Evolutionary conservation across 2,329 filamentous ascomycete genomes (phyloP).

Genomic region (Neocucurbitaria cava): DNA sequence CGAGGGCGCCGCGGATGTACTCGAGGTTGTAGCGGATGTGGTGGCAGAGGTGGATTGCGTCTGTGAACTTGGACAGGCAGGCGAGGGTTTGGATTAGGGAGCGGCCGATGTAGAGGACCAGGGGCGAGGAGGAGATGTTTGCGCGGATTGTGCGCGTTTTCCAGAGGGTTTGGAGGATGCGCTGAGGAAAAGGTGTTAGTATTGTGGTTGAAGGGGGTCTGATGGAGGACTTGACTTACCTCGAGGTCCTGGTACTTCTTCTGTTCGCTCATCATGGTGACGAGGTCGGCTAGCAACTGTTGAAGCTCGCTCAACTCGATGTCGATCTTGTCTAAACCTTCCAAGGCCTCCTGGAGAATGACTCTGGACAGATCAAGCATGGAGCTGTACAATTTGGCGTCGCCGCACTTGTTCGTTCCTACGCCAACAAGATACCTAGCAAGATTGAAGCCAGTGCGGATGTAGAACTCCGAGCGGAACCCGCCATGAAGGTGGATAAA

Average conservation of each 20-base stretch:
- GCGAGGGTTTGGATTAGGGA: conserved; percentile 31
- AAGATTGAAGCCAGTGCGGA: conserved; percentile 43
- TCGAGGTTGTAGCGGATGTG: conserved; percentile 32
- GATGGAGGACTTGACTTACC: too few relatives aligned
- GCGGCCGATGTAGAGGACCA: conserved; percentile 30
- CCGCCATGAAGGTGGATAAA: conserved; percentile 35
- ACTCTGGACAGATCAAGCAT: conserved; percentile 46
- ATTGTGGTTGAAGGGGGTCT: too few relatives aligned
- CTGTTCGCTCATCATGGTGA: conserved; percentile 51
- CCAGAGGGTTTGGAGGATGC: conserved; percentile 45
- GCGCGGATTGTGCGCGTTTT: conserved; percentile 29
- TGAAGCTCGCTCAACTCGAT: conserved; percentile 51
- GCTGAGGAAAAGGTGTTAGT: too few relatives aligned
- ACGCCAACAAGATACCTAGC: conserved; percentile 33
- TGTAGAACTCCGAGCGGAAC: conserved; percentile 32
- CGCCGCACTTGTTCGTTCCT: conserved; percentile 31
- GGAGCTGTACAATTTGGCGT: conserved; percentile 40
- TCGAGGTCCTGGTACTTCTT: conserved; percentile 52
- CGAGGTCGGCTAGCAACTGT: conserved; percentile 50
- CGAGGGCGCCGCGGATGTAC: conserved; percentile 26
- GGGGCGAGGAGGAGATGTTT: conserved; percentile 27
- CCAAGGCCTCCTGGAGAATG: conserved; percentile 50
- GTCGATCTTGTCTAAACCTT: conserved; percentile 45
- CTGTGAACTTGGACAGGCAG: conserved; percentile 21
- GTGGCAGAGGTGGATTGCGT: conserved; percentile 29